A percentile compares a stretch with the other conserved stretches of the same genome.
Conservation (phyloP, 225 moss, liverwort and hornwort genomes). For the Rhytidiadelphus loreus region DNA sequence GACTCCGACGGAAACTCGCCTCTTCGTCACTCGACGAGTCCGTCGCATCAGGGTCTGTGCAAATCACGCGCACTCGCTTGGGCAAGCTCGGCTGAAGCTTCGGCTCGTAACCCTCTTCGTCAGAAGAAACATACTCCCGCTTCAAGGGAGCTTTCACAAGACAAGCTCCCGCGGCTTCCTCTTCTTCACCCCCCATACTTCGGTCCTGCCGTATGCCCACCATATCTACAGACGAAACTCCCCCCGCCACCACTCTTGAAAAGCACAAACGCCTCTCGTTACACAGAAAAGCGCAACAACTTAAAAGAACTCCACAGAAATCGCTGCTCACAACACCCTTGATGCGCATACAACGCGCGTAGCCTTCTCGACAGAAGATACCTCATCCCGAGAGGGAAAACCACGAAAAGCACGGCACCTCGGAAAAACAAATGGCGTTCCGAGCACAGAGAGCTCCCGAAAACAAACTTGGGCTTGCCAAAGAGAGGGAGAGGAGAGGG, state of each 20-base stretch:
- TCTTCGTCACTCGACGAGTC: slow-evolving; percentile 53
- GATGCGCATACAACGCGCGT: slow-evolving; percentile 30
- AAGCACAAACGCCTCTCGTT: neutral
- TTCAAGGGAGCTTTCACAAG: neutral
- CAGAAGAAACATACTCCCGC: slow-evolving; percentile 1
- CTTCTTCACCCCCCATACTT: neutral
- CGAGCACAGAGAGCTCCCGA: neutral
- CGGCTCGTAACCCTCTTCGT: neutral
- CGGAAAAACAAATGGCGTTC: neutral
- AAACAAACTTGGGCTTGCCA: neutral
- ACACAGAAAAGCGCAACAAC: slow-evolving; percentile 24
- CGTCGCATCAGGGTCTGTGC: slow-evolving; percentile 50
- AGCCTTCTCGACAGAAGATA: neutral
- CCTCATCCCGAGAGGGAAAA: slow-evolving; percentile 13
- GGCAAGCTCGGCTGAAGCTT: neutral
- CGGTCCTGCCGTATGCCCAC: slow-evolving; percentile 24
- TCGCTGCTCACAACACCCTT: slow-evolving; percentile 14
- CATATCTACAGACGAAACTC: neutral
- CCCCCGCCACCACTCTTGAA: neutral
- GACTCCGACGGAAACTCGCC: neutral
- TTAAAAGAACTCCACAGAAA: slow-evolving; percentile 20
- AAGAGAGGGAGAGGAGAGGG: too few species aligned
- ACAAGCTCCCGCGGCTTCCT: neutral
- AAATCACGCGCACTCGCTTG: slow-evolving; percentile 32
- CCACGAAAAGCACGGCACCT: neutral